phyloP scores from a whole-genome alignment of 1,284 basidiomycete species.

The Pseudozyma flocculosa region DNA sequence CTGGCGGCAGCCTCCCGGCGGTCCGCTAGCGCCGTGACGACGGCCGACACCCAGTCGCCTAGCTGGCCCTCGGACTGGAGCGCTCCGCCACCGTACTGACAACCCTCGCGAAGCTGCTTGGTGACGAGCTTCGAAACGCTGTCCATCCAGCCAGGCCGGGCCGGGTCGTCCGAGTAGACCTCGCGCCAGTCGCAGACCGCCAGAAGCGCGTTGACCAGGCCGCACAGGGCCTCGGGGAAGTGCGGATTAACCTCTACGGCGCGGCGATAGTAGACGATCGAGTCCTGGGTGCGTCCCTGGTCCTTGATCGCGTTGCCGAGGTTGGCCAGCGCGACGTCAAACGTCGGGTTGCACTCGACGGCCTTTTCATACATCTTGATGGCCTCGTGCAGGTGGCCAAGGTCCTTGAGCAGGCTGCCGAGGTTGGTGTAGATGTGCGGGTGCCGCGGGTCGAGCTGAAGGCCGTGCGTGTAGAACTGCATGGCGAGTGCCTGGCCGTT shows the following conservation, averaged over 20 bases:
- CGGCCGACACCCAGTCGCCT: slow-evolving; percentile 62
- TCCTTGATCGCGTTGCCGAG: slow-evolving; percentile 65
- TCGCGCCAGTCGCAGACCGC: slow-evolving; percentile 67
- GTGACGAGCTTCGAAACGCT: slow-evolving; percentile 62
- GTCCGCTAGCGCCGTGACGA: slow-evolving; percentile 54
- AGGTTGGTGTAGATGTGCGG: slow-evolving; percentile 68
- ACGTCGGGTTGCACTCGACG: slow-evolving; percentile 64
- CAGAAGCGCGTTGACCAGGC: slow-evolving; percentile 64
- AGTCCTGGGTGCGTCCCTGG: slow-evolving; percentile 64
- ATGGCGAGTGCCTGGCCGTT: slow-evolving; percentile 62
- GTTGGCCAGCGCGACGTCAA: slow-evolving; percentile 67
- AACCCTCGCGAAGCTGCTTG: slow-evolving; percentile 62
- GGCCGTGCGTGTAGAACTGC: slow-evolving; percentile 65
- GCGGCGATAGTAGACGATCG: slow-evolving; percentile 65
- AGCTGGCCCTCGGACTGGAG: slow-evolving; percentile 58
- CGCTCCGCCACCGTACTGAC: slow-evolving; percentile 60
- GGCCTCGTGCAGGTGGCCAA: slow-evolving; percentile 64
- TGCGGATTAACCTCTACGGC: slow-evolving; percentile 64
- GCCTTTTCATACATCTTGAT: slow-evolving; percentile 65
- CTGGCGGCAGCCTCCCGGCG: slow-evolving; percentile 47
- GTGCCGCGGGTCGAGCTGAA: slow-evolving; percentile 64
- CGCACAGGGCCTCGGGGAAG: slow-evolving; percentile 67
- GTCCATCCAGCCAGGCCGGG: slow-evolving; percentile 61
- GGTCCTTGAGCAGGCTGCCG: slow-evolving; percentile 67
- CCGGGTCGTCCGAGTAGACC: slow-evolving; percentile 22